Conservation (phyloP, 768 basidiomycete species). For the Serendipita indica region DNA sequence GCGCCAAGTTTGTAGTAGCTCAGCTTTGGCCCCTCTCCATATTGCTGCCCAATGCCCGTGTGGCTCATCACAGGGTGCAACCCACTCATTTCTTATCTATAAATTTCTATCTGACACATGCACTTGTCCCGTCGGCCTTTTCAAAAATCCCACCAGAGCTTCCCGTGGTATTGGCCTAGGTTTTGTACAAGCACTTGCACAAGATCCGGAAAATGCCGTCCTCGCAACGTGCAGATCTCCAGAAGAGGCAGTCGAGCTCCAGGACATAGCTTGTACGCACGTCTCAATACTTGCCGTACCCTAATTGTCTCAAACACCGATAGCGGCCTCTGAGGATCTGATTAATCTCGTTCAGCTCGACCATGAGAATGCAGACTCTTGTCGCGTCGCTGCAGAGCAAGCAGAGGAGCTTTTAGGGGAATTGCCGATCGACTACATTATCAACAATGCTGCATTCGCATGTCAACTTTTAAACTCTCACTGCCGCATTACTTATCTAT, state of each 20-base stretch:
- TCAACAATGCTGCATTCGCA: constrained; percentile 29
- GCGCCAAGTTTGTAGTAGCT: too few relatives aligned
- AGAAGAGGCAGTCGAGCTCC: constrained; percentile 15
- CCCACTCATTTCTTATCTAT: background rate
- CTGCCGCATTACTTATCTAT: background rate
- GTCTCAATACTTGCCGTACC: background rate
- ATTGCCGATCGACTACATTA: constrained; percentile 26
- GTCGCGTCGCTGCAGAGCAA: constrained; percentile 18
- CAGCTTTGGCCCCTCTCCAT: too few relatives aligned
- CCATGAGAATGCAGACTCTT: constrained; percentile 19
- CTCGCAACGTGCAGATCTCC: constrained; percentile 20
- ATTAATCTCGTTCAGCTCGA: constrained; percentile 26
- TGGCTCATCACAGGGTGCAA: constrained; percentile 16
- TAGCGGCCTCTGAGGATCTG: constrained; percentile 17
- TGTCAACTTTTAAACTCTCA: constrained; percentile 11
- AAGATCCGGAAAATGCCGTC: constrained; percentile 15
- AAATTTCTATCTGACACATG: background rate
- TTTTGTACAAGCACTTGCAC: constrained; percentile 14
- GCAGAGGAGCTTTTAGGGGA: constrained; percentile 21
- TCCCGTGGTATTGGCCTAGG: constrained; percentile 18
- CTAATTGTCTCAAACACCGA: background rate
- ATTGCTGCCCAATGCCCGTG: constrained; percentile 7
- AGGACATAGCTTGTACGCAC: constrained; percentile 8
- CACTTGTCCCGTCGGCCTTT: too few relatives aligned
- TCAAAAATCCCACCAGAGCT: too few relatives aligned